Conservation (phyloP, 192 early-diverging fungal genomes). For the Backusella mclennaniae region DNA sequence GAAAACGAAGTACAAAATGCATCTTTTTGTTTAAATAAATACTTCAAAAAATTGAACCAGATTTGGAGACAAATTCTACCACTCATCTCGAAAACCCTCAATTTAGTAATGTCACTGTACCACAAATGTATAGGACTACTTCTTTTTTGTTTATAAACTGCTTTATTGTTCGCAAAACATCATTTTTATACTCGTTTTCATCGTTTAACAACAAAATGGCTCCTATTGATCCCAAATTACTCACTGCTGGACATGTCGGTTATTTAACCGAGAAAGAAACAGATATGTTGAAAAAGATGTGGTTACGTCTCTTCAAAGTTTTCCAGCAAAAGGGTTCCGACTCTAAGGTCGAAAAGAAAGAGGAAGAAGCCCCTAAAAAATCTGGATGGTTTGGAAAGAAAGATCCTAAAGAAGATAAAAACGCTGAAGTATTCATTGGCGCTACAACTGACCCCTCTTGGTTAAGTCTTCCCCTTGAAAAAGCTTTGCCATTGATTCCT, state of each 20-base stretch:
- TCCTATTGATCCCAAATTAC: neutral
- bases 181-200: neutral
- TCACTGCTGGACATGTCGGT: constrained; percentile 10
- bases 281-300: constrained; percentile 46
- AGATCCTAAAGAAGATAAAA: neutral
- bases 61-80: constrained; percentile 12
- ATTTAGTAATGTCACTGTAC: neutral
- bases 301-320: constrained; percentile 43
- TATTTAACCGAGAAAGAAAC: constrained; percentile 45
- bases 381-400: constrained; percentile 11
- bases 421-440: constrained; percentile 9
- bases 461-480: constrained; percentile 15
- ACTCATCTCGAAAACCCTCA: constrained; percentile 13
- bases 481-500: constrained; percentile 22
- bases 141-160: constrained; percentile 13
- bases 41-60: constrained; percentile 3
- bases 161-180: constrained; percentile 5
- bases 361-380: neutral
- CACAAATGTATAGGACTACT: constrained; percentile 13
- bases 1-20: neutral
- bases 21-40: constrained; percentile 7
- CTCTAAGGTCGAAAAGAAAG: neutral
- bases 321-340: constrained; percentile 30
- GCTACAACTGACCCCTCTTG: constrained; percentile 6
- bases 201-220: constrained; percentile 5